Base-by-base conservation (phyloP, 1,284 basidiomycete genomes). In the Erythrobasidium hasegawianum region DNA sequence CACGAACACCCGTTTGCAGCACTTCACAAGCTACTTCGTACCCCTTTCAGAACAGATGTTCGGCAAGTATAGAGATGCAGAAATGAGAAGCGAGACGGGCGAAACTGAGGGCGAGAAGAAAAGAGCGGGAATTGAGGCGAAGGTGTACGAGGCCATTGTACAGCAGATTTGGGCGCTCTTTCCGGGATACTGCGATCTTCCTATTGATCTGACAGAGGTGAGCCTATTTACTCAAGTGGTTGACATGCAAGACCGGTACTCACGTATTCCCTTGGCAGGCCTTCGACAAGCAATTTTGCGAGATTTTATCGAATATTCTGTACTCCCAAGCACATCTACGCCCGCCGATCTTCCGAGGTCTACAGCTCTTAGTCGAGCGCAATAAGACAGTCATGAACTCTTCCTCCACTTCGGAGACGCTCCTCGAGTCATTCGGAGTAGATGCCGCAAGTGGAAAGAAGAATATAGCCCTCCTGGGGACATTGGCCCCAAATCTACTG, bases 21-120 rank as follows among this genome's bases (percentile, higher is more conserved):
- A 95, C 79, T 99, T 98, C 75, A 82, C 91, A 16, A 82, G 83
- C 2, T 89, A 90, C 77, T 95, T 98, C 72, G 88, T 98, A 8
- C 93, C 96, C 14, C 80, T 98, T 40, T 96, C 91, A 43, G 94
- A 97, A 77, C 83, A 86, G 43, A 87, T 98, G 83, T 98, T 97
- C 75, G 85, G 75, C 66, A 75, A 73, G 56, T 74, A 74, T 56
- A 69, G 76, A 65, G 59, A 90, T 72, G 80, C 90, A 55, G 87
- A 94, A 77, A 86, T 77, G 40, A 84, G 82, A 4, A 87, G 89
- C 0, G 87, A 89, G 69, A 79, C 81, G 2, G 86, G 85, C 54
- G 85, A 83, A 13, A 84, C 86, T 53, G 81, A 81, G 54, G 85
- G 33, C 14, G 60, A 53, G 24, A 62, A 65, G 59, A 57, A 70